Evolutionary conservation across 805 yeast genomes (phyloP).

Genomic region (Wickerhamomyces tratensis): DNA sequence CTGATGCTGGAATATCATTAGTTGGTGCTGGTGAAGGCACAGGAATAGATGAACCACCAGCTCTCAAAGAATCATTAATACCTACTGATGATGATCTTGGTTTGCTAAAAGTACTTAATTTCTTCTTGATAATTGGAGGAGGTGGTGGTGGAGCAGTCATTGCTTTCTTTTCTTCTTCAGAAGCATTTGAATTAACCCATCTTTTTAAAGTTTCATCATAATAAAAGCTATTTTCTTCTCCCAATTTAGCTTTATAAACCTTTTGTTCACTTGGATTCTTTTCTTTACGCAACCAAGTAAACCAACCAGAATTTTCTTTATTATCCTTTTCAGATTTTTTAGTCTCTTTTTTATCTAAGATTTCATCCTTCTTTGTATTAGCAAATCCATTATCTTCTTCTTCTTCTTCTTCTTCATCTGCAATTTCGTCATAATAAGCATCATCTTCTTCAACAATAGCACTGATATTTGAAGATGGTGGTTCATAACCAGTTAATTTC

Average conservation of each 20-base stretch:
- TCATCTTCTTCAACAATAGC: constrained; percentile 23
- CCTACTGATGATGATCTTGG: constrained; percentile 28
- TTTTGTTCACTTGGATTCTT: constrained; percentile 58
- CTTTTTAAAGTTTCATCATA: constrained; percentile 79
- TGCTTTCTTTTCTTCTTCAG: constrained; percentile 53
- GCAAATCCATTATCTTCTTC: constrained; percentile 22
- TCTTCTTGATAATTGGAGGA: constrained; percentile 31
- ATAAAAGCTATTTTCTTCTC: constrained; percentile 62
- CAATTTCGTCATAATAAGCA: constrained; percentile 37
- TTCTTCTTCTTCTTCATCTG: constrained; percentile 31
- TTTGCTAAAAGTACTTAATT: constrained; percentile 21
- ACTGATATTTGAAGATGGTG: constrained; percentile 12
- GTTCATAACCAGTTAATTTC: constrained; percentile 15
- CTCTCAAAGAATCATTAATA: constrained; percentile 1
- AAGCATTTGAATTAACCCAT: constrained; percentile 72
- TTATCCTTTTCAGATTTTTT: constrained; percentile 10
- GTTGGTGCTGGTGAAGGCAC: constrained; percentile 1
- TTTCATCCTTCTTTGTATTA: constrained; percentile 7
- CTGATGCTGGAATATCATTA: constrained; percentile 2
- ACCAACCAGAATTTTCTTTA: constrained; percentile 29
- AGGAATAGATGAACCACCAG: constrained; percentile 3
- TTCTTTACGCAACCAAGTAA: constrained; percentile 51
- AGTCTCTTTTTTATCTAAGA: background rate
- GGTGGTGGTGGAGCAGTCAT: constrained; percentile 72
- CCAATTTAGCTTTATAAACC: constrained; percentile 77